Percentiles rank a stretch among this genome's conserved stretches.
Conservation (phyloP, 2,329 filamentous ascomycete species). For the Claviceps spartinae region DNA sequence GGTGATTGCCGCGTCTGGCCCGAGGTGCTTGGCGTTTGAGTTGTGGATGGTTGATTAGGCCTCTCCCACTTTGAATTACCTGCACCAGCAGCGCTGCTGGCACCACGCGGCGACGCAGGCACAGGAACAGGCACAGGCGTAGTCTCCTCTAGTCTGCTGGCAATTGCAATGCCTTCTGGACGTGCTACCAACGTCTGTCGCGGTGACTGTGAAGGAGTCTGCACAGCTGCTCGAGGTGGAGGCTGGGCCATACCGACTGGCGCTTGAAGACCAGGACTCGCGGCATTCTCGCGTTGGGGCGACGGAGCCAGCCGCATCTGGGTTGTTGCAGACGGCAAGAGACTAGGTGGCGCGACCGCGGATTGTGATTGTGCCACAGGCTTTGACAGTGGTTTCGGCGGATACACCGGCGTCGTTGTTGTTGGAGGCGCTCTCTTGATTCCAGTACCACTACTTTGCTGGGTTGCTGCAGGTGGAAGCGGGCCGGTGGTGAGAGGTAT, state of each 20-base stretch:
- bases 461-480: conserved; percentile 6
- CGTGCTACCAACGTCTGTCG: conserved; percentile 21
- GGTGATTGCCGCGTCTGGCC: conserved; percentile 8
- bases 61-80: conserved; percentile 26
- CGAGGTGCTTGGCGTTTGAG: conserved; percentile 6
- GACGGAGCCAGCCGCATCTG: conserved; percentile 16
- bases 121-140: conserved; percentile 7
- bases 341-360: conserved; percentile 15
- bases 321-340: conserved; percentile 15
- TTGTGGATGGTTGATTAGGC: conserved; percentile 24
- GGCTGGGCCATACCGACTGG: conserved; percentile 20
- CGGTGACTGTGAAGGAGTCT: conserved; percentile 17
- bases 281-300: conserved; percentile 17
- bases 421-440: conserved; percentile 15
- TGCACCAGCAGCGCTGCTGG: neutral
- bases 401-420: conserved; percentile 21
- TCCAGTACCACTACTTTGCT: conserved; percentile 8
- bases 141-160: conserved; percentile 17
- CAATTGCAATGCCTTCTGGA: conserved; percentile 14
- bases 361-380: conserved; percentile 13
- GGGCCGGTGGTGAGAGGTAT: conserved; percentile 3
- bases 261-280: conserved; percentile 23
- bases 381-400: conserved; percentile 19
- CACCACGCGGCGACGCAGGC: neutral
- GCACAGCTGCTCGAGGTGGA: conserved; percentile 18